Conservation (phyloP, 2,329 filamentous ascomycete genomes). For the Aspergillus phoenicis region DNA sequence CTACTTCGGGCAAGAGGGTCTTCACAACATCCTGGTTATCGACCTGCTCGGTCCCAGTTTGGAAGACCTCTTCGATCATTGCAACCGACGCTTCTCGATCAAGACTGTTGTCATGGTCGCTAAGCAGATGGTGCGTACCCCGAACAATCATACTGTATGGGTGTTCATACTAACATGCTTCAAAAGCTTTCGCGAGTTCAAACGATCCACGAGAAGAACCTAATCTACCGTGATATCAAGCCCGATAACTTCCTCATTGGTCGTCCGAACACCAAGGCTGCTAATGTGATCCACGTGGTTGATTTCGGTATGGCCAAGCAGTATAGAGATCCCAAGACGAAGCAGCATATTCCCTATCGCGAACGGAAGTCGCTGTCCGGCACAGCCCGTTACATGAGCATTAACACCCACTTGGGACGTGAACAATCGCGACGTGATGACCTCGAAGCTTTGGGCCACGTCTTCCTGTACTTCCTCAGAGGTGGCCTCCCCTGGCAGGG, state of each 20-base stretch:
- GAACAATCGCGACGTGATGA: slow-evolving; percentile 97
- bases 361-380: slow-evolving; percentile 96
- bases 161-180: slow-evolving; percentile 29
- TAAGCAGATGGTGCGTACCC: slow-evolving; percentile 82
- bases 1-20: slow-evolving; percentile 97
- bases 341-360: slow-evolving; percentile 97
- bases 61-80: slow-evolving; percentile 97
- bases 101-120: slow-evolving; percentile 99
- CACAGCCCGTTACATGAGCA: slow-evolving; percentile 98
- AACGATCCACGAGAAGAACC: slow-evolving; percentile 96
- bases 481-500: slow-evolving; percentile 70
- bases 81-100: slow-evolving; percentile 89
- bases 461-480: slow-evolving; percentile 70
- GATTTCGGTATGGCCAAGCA: slow-evolving; percentile 99
- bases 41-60: slow-evolving; percentile 92
- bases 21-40: slow-evolving; percentile 98
- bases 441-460: slow-evolving; percentile 77
- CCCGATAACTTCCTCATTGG: slow-evolving; percentile 99
- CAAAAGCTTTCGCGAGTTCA: slow-evolving; percentile 81
- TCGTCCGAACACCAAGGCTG: slow-evolving; percentile 85
- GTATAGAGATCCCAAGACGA: slow-evolving; percentile 97
- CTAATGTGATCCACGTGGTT: slow-evolving; percentile 97
- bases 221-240: slow-evolving; percentile 99
- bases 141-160: background rate
- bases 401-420: slow-evolving; percentile 96